phyloP scores from a whole-genome alignment of 805 yeast species.

The Yamadazyma sp. region DNA sequence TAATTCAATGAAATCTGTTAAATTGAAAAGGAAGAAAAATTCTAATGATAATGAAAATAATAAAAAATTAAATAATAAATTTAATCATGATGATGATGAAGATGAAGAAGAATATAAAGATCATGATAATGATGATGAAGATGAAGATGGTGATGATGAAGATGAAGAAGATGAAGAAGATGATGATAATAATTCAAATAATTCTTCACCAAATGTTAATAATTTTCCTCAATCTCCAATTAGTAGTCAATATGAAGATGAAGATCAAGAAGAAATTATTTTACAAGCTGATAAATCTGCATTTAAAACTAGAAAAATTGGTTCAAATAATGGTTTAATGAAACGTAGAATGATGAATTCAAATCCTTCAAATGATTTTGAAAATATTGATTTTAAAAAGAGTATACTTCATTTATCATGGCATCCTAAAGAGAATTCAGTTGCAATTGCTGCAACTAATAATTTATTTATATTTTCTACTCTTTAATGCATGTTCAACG shows the following conservation, averaged over 20 bases:
- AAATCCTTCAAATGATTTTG: slow-evolving; percentile 65
- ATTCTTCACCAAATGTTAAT: slow-evolving; percentile 8
- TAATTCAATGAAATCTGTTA: slow-evolving; percentile 10
- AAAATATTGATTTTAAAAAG: slow-evolving; percentile 88
- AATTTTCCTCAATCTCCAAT: slow-evolving; percentile 31
- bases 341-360: slow-evolving; percentile 49
- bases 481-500: slow-evolving; percentile 36
- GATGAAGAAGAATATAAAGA: slow-evolving; percentile 16
- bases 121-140: slow-evolving; percentile 11
- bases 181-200: slow-evolving; percentile 8
- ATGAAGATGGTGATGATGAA: slow-evolving; percentile 38
- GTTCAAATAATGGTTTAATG: slow-evolving; percentile 36
- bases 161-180: slow-evolving; percentile 31
- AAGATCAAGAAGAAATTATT: slow-evolving; percentile 57
- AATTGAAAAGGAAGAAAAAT: slow-evolving; percentile 4
- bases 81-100: slow-evolving; percentile 1
- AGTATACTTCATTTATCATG: slow-evolving; percentile 93
- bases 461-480: slow-evolving; percentile 84
- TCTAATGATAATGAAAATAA: neutral
- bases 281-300: slow-evolving; percentile 98
- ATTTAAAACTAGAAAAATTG: slow-evolving; percentile 73
- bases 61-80: neutral
- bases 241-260: slow-evolving; percentile 26
- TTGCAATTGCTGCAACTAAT: slow-evolving; percentile 98
- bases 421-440: slow-evolving; percentile 96